These are phyloP conservation scores for Hemisphaericaspora xylofermentans DNA, from an alignment of 1,139 yeast genomes.

Conservation along the genomic window DNA sequence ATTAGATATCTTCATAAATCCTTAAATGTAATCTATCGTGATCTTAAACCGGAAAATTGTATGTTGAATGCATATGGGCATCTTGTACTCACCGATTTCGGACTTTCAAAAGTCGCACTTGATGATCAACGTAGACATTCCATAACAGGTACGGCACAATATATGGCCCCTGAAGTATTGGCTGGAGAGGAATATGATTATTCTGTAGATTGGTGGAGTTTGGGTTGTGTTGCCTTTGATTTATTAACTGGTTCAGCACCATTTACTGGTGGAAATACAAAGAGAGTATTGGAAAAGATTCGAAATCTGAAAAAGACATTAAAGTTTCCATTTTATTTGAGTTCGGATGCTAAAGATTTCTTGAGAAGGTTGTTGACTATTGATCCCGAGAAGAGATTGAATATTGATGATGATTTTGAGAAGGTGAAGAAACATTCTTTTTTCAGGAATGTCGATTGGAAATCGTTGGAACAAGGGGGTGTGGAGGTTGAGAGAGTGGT, in stretches of 20 bases:
- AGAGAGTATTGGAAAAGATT: constrained; percentile 78
- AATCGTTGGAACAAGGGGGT: constrained; percentile 49
- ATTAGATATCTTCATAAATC: constrained; percentile 69
- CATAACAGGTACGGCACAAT: constrained; percentile 91
- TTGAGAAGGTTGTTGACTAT: constrained; percentile 70
- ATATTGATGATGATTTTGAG: constrained; percentile 54
- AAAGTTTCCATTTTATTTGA: constrained; percentile 76
- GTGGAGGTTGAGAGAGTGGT: constrained; percentile 21
- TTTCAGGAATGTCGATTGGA: constrained; percentile 80
- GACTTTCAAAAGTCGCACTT: constrained; percentile 74
- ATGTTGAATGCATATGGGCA: constrained; percentile 77
- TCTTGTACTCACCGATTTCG: constrained; percentile 87
- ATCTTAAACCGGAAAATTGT: constrained; percentile 92
- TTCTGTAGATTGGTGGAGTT: constrained; percentile 95
- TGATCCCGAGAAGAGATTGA: constrained; percentile 72
- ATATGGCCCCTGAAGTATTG: constrained; percentile 94
- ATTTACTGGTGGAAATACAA: constrained; percentile 85
- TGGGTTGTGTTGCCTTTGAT: constrained; percentile 88
- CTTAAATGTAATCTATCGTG: constrained; percentile 86
- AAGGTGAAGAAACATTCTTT: constrained; percentile 69
- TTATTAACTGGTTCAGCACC: constrained; percentile 92
- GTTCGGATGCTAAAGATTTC: constrained; percentile 83
- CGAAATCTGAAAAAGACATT: constrained; percentile 62
- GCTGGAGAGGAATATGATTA: constrained; percentile 84
- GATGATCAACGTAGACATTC: constrained; percentile 56